Evolutionary conservation across 2,329 filamentous ascomycete species (phyloP), one percentile per base, ranked within the genome.

Genomic region (Pseudogymnoascus sp.): DNA sequence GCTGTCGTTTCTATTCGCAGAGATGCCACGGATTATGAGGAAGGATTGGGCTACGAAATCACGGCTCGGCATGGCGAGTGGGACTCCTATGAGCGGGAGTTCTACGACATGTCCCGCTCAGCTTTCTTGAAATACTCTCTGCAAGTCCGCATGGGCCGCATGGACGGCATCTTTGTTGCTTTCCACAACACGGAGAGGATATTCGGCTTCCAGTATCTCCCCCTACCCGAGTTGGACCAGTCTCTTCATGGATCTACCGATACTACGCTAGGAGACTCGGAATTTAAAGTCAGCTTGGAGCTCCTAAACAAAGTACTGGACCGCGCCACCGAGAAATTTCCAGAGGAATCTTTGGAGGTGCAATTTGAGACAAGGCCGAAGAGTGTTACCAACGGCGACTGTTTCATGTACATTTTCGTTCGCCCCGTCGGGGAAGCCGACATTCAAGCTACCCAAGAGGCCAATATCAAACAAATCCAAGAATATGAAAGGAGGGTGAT

Each of bases 121-220:
- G 94, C 93, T 0, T 93, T 99, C 76, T 78, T 99, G 61, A 99
- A 99, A 71, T 99, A 99, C 74, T 96, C 92, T 8, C 79, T 99
- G 31, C 94, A 99, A 75, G 95, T 93, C 29, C 89, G 94, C 47
- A 95, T 99, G 84, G 94, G 95, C 15, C 86, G 92, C 58, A 99
- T 99, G 95, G 93, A 99, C 71, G 94, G 94, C 60, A 97, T 97
- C 58, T 99, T 97, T 71, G 89, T 97, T 21, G 94, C 94, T 2
- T 99, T 86, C 72, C 94, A 99, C 78, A 99, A 99, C 72, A 90
- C 92, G 1, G 82, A 92, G 74, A 88, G 92, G 61, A 96, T 99
- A 58, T 99, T 99, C 71, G 94, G 94, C 5, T 99, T 99, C 74
- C 94, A 99, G 74, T 99, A 99, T 72, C 82, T 99, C 63, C 86